These are phyloP conservation scores for Lactifluus pinguis DNA, from an alignment of 768 basidiomycete species.

Conservation along the genomic window DNA sequence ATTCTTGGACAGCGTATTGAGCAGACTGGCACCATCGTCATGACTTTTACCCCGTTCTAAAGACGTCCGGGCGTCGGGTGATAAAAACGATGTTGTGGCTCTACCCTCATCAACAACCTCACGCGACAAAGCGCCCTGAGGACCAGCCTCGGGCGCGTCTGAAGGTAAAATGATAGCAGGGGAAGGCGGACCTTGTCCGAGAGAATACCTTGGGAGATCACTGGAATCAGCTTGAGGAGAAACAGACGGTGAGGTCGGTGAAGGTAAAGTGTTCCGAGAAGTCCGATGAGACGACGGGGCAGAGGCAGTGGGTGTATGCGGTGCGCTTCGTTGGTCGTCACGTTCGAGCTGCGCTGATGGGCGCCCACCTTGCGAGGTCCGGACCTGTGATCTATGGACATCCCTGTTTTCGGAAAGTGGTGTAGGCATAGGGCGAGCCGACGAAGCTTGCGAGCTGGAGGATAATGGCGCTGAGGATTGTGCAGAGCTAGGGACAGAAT, in stretches of 20 bases:
- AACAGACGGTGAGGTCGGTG: neutral
- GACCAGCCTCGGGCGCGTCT: slow-evolving; percentile 7
- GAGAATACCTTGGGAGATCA: neutral
- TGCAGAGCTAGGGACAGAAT: neutral
- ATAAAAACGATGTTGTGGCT: slow-evolving; percentile 14
- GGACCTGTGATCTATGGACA: neutral
- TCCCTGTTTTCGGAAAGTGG: neutral
- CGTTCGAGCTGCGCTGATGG: neutral
- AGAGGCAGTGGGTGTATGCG: neutral
- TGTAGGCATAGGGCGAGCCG: neutral
- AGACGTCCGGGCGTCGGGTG: slow-evolving; percentile 23
- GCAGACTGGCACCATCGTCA: slow-evolving; percentile 36
- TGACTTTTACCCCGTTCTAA: slow-evolving; percentile 30
- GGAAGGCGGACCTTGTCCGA: neutral
- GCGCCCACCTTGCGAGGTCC: neutral
- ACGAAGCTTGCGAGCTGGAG: neutral
- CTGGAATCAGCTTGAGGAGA: neutral
- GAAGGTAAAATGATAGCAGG: slow-evolving; percentile 4
- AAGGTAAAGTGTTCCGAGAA: neutral
- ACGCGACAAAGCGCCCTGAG: slow-evolving; percentile 7
- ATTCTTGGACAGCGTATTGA: slow-evolving; percentile 28
- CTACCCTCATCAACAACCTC: neutral
- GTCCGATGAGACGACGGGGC: neutral
- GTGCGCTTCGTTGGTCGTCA: neutral
- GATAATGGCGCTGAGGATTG: neutral